Evolutionary conservation across 306 rosid genomes (phyloP).

Genomic region (Acacia melanoxylon): DNA sequence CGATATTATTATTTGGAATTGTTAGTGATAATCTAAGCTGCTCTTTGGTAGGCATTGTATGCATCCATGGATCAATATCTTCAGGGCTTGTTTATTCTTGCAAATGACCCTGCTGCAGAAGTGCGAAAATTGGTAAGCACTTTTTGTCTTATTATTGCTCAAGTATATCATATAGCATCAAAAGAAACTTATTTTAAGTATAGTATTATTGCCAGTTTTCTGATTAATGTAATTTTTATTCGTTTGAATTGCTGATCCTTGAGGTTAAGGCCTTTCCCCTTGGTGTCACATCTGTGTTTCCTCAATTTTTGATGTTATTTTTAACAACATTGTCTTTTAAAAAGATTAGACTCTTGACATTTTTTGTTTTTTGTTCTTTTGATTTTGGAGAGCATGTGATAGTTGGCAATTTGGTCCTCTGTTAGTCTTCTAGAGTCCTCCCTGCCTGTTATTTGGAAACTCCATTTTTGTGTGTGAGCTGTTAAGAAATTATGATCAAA

Average conservation of each 20-base stretch:
- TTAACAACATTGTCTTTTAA: neutral
- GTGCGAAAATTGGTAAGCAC: conserved; percentile 87
- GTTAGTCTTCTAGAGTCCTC: neutral
- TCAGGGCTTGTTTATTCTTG: conserved; percentile 89
- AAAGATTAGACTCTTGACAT: conserved; percentile 4
- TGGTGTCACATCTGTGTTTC: neutral
- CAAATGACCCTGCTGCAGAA: conserved; percentile 76
- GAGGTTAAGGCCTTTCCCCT: conserved; percentile 4
- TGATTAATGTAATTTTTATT: conserved; percentile 15
- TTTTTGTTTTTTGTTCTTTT: neutral
- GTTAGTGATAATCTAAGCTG: conserved; percentile 13
- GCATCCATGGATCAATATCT: conserved; percentile 89
- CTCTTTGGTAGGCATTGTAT: conserved; percentile 64
- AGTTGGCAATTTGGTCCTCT: neutral
- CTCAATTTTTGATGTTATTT: conserved; percentile 12
- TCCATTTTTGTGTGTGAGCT: neutral
- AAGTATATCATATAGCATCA: neutral
- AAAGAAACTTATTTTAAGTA: conserved; percentile 9
- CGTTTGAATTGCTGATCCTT: conserved; percentile 24
- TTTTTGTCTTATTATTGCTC: conserved; percentile 2
- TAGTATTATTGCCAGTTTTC: conserved; percentile 19
- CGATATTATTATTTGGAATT: conserved; percentile 27
- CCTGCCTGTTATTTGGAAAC: conserved; percentile 12
- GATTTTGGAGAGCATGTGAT: conserved; percentile 12
- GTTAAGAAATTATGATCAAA: neutral